Conservation (phyloP, 129 eudicot species). For the Pittosporum tobira region DNA sequence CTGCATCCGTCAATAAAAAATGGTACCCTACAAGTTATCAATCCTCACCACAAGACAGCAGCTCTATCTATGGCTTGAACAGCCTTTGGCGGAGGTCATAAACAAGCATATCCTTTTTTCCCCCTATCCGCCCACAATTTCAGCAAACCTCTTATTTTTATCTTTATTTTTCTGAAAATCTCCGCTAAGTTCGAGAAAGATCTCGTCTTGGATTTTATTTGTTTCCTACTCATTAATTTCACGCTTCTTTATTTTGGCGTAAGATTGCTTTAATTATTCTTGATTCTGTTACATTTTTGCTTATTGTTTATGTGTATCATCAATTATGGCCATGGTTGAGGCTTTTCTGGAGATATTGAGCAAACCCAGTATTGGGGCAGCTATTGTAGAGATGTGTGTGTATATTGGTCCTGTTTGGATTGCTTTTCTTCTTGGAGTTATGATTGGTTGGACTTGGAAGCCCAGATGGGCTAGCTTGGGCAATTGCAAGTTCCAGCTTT, state of each 20-base stretch:
- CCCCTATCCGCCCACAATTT: neutral
- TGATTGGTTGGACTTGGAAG: slow-evolving; percentile 84
- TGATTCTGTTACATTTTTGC: neutral
- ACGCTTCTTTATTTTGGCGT: neutral
- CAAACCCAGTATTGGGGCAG: slow-evolving; percentile 30
- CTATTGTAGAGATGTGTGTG: slow-evolving; percentile 30
- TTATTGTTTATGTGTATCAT: neutral
- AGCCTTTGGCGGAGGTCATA: no score
- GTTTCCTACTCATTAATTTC: slow-evolving; percentile 4
- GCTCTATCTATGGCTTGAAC: no score
- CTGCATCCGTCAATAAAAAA: no score
- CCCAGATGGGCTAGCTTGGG: slow-evolving; percentile 58
- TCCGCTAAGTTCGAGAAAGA: neutral
- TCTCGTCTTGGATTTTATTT: slow-evolving; percentile 4
- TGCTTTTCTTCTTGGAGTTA: slow-evolving; percentile 53
- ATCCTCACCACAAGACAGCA: no score
- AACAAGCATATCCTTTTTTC: neutral
- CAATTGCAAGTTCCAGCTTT: slow-evolving; percentile 30
- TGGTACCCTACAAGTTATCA: no score
- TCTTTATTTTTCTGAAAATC: no score
- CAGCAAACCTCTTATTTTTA: neutral
- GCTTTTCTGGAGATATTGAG: slow-evolving; percentile 34
- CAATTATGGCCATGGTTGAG: slow-evolving; percentile 34
- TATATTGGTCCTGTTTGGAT: slow-evolving; percentile 34
- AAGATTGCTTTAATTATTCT: neutral